Evolutionary conservation across 257 asterid genomes (phyloP).

Genomic region (Eustoma russellianum): DNA sequence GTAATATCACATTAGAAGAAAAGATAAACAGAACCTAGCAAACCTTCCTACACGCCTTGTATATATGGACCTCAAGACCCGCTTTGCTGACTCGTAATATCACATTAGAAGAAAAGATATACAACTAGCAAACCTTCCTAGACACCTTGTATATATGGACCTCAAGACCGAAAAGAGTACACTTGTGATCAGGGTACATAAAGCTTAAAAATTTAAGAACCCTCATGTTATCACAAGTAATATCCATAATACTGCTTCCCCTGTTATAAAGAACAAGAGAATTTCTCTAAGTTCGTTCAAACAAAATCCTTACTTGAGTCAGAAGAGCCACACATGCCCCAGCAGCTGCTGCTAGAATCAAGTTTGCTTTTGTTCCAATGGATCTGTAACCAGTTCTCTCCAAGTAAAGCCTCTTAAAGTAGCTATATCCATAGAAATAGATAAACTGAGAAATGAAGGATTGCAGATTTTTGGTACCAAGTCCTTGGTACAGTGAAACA

Average conservation of each 20-base stretch:
- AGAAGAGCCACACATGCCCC: slow-evolving; percentile 37
- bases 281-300: not conserved
- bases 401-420: slow-evolving; percentile 34
- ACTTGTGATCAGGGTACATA: too few relatives aligned
- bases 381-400: slow-evolving; percentile 30
- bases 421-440: slow-evolving; percentile 40
- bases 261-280: not conserved
- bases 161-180: too few relatives aligned
- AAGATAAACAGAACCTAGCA: too few relatives aligned
- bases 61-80: too few relatives aligned
- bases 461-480: slow-evolving; percentile 38
- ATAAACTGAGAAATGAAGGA: slow-evolving; percentile 36
- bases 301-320: slow-evolving; percentile 24
- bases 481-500: slow-evolving; percentile 36
- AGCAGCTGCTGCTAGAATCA: slow-evolving; percentile 41
- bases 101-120: too few relatives aligned
- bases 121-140: too few relatives aligned
- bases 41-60: too few relatives aligned
- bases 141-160: too few relatives aligned
- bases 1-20: too few relatives aligned
- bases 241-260: not conserved
- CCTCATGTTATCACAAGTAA: not conserved
- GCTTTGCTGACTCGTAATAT: too few relatives aligned
- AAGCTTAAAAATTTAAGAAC: not conserved
- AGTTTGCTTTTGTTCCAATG: slow-evolving; percentile 37